Evolutionary conservation across 2,329 filamentous ascomycete genomes (phyloP).

Genomic region (Cladosporium cucumerinum): DNA sequence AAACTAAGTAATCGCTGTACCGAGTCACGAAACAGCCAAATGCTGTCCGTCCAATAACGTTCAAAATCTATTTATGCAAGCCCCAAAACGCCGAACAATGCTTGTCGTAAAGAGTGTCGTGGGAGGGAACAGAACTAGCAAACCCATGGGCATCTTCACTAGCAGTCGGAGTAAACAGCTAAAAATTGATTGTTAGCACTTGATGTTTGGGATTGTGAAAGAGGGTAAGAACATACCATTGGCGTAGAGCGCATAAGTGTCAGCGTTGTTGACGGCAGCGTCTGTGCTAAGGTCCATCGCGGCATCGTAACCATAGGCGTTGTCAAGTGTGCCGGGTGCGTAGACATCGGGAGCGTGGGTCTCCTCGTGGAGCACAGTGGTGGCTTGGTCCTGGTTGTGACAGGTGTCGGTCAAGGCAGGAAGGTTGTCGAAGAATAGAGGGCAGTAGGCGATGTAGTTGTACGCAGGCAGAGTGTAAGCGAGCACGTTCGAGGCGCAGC

Average conservation of each 20-base stretch:
- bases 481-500: slow-evolving; percentile 52
- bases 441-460: slow-evolving; percentile 59
- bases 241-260: slow-evolving; percentile 57
- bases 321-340: slow-evolving; percentile 53
- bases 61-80: neutral
- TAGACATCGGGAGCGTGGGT: slow-evolving; percentile 55
- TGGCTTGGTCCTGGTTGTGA: slow-evolving; percentile 63
- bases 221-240: slow-evolving; percentile 15
- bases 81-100: neutral
- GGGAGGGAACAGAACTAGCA: neutral
- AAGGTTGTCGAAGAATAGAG: slow-evolving; percentile 57
- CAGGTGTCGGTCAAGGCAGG: slow-evolving; percentile 51
- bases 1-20: neutral
- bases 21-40: neutral
- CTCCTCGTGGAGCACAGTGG: slow-evolving; percentile 64
- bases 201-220: neutral
- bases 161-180: slow-evolving; percentile 4
- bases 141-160: too few species aligned
- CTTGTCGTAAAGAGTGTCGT: slow-evolving; percentile 3
- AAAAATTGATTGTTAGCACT: neutral
- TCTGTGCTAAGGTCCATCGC: slow-evolving; percentile 44
- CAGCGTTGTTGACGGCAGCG: slow-evolving; percentile 60
- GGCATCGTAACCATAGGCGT: slow-evolving; percentile 56
- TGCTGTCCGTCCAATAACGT: neutral
- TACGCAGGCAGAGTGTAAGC: slow-evolving; percentile 55